phyloP scores from a whole-genome alignment of 257 asterid species.

The Gentiana dahurica region DNA sequence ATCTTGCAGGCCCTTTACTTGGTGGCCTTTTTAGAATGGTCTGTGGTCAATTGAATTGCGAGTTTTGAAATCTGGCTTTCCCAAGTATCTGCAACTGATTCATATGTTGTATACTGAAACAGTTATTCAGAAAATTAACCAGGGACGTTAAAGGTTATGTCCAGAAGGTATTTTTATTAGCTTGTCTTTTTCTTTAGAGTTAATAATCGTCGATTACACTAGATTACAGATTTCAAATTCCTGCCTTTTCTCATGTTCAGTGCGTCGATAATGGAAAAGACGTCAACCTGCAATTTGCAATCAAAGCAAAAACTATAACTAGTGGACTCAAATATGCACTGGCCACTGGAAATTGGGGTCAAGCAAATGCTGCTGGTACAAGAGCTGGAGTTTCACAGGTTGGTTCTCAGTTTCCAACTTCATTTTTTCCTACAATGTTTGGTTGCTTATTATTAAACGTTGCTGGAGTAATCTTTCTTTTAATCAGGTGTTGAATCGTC shows the following conservation, averaged over 20 bases:
- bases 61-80: slow-evolving; percentile 11
- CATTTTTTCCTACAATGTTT: not conserved
- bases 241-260: slow-evolving; percentile 27
- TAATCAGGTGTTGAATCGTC: slow-evolving; percentile 83
- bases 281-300: slow-evolving; percentile 94
- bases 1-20: slow-evolving; percentile 98
- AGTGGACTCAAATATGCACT: slow-evolving; percentile 97
- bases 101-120: slow-evolving; percentile 30
- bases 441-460: not conserved
- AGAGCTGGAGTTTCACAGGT: slow-evolving; percentile 99
- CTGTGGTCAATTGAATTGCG: slow-evolving; percentile 15
- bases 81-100: slow-evolving; percentile 10
- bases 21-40: slow-evolving; percentile 98
- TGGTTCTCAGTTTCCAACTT: not conserved
- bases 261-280: slow-evolving; percentile 98
- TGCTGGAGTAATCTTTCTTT: not conserved
- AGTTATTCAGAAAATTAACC: slow-evolving; percentile 92
- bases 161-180: slow-evolving; percentile 55
- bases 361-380: slow-evolving; percentile 98
- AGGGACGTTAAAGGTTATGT: slow-evolving; percentile 93
- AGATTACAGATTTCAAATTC: slow-evolving; percentile 1
- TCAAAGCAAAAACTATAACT: slow-evolving; percentile 93
- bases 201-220: not conserved
- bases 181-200: not conserved
- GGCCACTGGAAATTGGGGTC: slow-evolving; percentile 99